Evolutionary conservation across 2,329 filamentous ascomycete species (phyloP).

Genomic region (Exophiala viscosa): DNA sequence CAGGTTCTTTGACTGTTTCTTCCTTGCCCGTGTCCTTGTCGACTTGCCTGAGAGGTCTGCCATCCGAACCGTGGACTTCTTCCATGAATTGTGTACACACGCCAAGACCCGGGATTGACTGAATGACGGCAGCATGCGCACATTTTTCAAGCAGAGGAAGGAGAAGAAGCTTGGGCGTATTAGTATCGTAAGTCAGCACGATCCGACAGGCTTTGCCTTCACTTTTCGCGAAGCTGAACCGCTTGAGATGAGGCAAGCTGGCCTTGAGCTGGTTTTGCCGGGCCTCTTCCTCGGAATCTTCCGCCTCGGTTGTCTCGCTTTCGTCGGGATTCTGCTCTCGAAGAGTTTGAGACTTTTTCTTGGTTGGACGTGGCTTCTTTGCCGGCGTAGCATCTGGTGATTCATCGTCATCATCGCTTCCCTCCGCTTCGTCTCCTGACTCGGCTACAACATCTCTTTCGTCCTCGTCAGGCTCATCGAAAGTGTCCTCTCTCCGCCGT

Average conservation of each 20-base stretch:
- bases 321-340: constrained; percentile 27
- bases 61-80: constrained; percentile 47
- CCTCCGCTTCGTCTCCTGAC: constrained; percentile 38
- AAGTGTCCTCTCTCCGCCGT: constrained; percentile 67
- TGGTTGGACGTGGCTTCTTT: constrained; percentile 8
- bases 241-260: constrained; percentile 63
- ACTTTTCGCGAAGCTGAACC: constrained; percentile 75
- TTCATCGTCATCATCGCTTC: constrained; percentile 20
- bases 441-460: constrained; percentile 65
- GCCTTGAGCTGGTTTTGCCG: constrained; percentile 64
- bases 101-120: constrained; percentile 75
- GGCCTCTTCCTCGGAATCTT: constrained; percentile 44
- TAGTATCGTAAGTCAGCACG: constrained; percentile 74
- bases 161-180: constrained; percentile 86
- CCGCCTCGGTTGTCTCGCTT: constrained; percentile 25
- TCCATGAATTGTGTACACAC: constrained; percentile 67
- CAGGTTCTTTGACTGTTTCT: constrained; percentile 46
- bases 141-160: constrained; percentile 83
- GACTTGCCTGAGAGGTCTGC: constrained; percentile 42
- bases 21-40: constrained; percentile 50
- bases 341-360: constrained; percentile 17
- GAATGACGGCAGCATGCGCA: constrained; percentile 74
- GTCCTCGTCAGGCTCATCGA: constrained; percentile 88
- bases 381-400: neutral
- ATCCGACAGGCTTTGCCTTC: constrained; percentile 73